phyloP scores from a whole-genome alignment of 306 rosid species.

The Neltuma alba region DNA sequence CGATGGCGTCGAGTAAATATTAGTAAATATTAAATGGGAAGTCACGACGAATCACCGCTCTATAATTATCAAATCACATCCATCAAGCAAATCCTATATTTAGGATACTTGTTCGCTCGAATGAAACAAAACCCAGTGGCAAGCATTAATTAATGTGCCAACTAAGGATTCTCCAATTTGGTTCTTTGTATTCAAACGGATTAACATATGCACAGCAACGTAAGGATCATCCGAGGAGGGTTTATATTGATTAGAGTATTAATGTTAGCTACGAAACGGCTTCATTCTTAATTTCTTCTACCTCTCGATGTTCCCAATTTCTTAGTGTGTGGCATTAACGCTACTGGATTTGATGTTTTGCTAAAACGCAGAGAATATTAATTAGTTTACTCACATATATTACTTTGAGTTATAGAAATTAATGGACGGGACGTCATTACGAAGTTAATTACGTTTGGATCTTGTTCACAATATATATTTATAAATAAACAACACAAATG shows the following conservation, averaged over 20 bases:
- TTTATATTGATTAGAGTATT: not conserved
- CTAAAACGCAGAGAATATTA: slow-evolving; percentile 25
- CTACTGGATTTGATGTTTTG: slow-evolving; percentile 14
- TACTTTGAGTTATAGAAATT: slow-evolving; percentile 5
- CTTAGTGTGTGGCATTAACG: slow-evolving; percentile 24
- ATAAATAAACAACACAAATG: too few species aligned
- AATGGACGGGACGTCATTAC: too few species aligned
- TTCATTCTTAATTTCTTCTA: not conserved
- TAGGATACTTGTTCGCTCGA: too few species aligned
- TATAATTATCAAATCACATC: too few species aligned
- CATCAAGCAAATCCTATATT: too few species aligned
- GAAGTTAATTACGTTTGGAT: too few species aligned
- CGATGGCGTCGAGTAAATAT: too few species aligned
- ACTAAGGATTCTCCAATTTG: slow-evolving; percentile 47
- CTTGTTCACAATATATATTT: not conserved
- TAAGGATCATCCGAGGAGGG: slow-evolving; percentile 37
- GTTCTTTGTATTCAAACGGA: slow-evolving; percentile 28
- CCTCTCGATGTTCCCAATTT: slow-evolving; percentile 39
- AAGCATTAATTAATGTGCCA: slow-evolving; percentile 5
- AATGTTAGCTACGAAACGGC: not conserved
- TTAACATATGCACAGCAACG: not conserved
- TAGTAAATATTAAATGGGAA: too few species aligned
- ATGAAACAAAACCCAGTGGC: not conserved
- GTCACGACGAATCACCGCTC: too few species aligned
- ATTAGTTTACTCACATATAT: slow-evolving; percentile 22